phyloP scores from a whole-genome alignment of 768 basidiomycete genomes.

The Kwoniella mangroviensis region DNA sequence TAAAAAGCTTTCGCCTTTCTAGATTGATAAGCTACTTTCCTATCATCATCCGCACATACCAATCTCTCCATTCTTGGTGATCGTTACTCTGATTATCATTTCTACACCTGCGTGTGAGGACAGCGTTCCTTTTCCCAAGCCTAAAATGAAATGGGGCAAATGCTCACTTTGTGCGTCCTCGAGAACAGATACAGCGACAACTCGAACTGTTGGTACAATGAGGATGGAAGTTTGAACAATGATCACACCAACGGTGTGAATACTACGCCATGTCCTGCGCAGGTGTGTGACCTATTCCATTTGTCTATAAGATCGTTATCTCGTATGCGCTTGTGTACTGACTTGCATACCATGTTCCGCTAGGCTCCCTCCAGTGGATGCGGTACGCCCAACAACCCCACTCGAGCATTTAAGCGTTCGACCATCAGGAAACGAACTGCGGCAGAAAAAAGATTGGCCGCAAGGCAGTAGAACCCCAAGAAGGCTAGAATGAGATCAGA shows the following conservation, averaged over 20 bases:
- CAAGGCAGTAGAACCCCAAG: not conserved
- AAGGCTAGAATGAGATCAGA: not conserved
- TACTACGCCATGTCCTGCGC: not conserved
- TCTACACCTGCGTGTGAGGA: not conserved
- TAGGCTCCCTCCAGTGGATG: not conserved
- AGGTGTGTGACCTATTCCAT: not conserved
- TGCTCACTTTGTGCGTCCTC: not conserved
- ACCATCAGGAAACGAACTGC: not conserved
- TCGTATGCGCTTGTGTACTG: no score
- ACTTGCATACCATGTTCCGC: no score
- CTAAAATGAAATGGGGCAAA: no score
- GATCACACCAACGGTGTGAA: not conserved
- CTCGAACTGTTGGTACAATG: not conserved
- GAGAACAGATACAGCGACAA: not conserved
- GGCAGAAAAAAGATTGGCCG: not conserved
- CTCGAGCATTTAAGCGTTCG: not conserved
- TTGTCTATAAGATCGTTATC: no score
- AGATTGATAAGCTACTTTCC: not conserved
- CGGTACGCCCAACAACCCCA: not conserved
- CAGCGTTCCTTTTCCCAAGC: no score
- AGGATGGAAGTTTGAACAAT: not conserved
- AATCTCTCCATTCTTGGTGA: not conserved
- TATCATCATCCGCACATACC: not conserved
- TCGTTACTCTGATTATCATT: not conserved
- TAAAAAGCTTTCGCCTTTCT: not conserved